Percentiles rank a stretch among this genome's conserved stretches.
These are phyloP conservation scores for Neurospora sp. DNA, from an alignment of 495 filamentous ascomycete genomes.

Conservation along the genomic window DNA sequence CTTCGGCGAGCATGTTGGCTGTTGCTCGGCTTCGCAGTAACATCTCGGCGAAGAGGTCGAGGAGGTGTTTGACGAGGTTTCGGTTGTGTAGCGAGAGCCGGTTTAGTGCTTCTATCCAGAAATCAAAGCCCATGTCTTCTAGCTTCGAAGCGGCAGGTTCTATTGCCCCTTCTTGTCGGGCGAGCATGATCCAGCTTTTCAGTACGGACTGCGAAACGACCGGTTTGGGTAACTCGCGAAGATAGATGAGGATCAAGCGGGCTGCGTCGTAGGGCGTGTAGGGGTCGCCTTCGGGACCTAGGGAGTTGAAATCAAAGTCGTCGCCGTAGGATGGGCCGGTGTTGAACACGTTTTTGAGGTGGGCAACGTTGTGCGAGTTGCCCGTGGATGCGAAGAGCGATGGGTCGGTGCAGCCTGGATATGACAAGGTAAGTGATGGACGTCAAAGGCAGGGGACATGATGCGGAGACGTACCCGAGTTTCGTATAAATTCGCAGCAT, in stretches of 20 bases:
- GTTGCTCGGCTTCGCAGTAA: constrained; percentile 1
- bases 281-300: constrained; percentile 3
- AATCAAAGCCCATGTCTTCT: constrained; percentile 21
- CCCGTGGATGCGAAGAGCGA: constrained; percentile 14
- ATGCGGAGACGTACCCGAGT: constrained; percentile 2
- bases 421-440: too few species aligned
- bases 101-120: constrained; percentile 26
- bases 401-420: constrained; percentile 7
- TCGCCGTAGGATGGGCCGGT: constrained; percentile 12
- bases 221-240: constrained; percentile 17
- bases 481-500: constrained; percentile 21
- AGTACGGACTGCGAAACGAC: constrained; percentile 15
- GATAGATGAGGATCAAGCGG: constrained; percentile 16
- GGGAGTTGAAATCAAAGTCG: constrained; percentile 10
- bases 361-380: constrained; percentile 13
- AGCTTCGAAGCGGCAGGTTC: constrained; percentile 11
- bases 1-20: neutral
- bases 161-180: constrained; percentile 18
- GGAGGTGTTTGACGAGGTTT: constrained; percentile 18
- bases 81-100: constrained; percentile 15
- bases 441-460: too few species aligned
- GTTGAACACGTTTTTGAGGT: constrained; percentile 16
- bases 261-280: constrained; percentile 21
- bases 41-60: constrained; percentile 18
- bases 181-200: constrained; percentile 19